A percentile compares a stretch with the other conserved stretches of the same genome.
phyloP scores from a whole-genome alignment of 1,284 basidiomycete species.

The Apiotrichum domesticum region DNA sequence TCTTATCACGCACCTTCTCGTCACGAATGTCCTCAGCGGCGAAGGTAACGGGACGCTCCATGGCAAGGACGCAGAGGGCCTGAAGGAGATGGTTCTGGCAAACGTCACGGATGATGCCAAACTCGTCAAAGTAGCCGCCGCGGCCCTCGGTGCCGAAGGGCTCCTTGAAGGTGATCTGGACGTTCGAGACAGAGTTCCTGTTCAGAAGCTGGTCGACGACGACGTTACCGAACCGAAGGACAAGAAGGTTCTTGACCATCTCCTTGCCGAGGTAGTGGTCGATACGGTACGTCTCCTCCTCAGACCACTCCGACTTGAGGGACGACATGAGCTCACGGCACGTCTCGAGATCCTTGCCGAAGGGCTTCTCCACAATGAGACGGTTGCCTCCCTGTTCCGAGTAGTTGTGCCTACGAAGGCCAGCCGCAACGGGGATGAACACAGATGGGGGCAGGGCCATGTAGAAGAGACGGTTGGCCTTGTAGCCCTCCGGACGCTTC shows the following conservation, averaged over 20 bases:
- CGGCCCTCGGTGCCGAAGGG: conserved; percentile 95
- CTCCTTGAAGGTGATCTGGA: conserved; percentile 98
- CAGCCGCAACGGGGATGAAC: conserved; percentile 78
- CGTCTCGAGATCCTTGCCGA: conserved; percentile 87
- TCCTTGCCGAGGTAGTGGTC: conserved; percentile 98
- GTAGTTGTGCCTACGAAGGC: conserved; percentile 77
- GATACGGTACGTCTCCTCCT: conserved; percentile 95
- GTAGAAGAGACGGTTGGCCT: conserved; percentile 74
- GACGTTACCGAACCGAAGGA: conserved; percentile 87
- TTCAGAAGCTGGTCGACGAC: conserved; percentile 83
- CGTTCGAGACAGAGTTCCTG: conserved; percentile 87
- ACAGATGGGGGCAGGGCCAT: conserved; percentile 91
- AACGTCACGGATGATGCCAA: conserved; percentile 93
- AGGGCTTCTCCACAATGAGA: conserved; percentile 94
- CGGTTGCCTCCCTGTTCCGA: conserved; percentile 67
- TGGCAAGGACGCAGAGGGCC: conserved; percentile 83
- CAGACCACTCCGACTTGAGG: conserved; percentile 80
- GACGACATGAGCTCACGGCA: conserved; percentile 69
- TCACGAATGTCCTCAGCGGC: conserved; percentile 92
- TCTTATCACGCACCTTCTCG: conserved; percentile 65
- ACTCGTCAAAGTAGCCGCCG: conserved; percentile 97
- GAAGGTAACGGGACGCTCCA: conserved; percentile 97
- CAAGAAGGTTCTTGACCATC: conserved; percentile 96
- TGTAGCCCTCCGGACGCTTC: conserved; percentile 50
- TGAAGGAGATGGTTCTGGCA: conserved; percentile 93